Percentiles rank a stretch among this genome's conserved stretches.
Evolutionary conservation across 768 basidiomycete species (phyloP).

Genomic region (Phanerodontia chrysosporium): DNA sequence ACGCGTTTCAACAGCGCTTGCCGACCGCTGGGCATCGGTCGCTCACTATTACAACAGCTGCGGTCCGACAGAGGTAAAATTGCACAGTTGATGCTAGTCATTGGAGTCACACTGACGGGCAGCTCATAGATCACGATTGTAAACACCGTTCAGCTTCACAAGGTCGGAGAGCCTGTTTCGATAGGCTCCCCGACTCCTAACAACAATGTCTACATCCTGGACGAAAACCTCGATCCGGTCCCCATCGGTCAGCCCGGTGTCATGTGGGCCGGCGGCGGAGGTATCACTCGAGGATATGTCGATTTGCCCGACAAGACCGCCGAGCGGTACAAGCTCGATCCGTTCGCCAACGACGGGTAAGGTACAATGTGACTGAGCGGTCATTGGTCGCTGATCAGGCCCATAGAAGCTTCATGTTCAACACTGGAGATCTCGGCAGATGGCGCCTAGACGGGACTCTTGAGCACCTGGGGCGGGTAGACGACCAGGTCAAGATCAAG

Average conservation of each 20-base stretch:
- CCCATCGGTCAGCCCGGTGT: conserved; percentile 33
- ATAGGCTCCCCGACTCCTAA: conserved; percentile 55
- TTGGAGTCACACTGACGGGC: neutral
- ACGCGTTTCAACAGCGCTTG: conserved; percentile 24
- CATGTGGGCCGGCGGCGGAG: conserved; percentile 66
- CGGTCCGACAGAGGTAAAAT: conserved; percentile 49
- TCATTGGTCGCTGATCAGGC: conserved; percentile 11
- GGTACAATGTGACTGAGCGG: conserved; percentile 8
- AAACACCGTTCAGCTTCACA: conserved; percentile 51
- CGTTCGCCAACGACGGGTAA: conserved; percentile 45
- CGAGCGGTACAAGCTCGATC: conserved; percentile 48
- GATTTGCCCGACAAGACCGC: conserved; percentile 51
- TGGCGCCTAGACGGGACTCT: conserved; percentile 51
- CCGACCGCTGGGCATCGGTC: conserved; percentile 42
- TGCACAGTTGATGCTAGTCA: neutral
- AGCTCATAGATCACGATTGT: conserved; percentile 46
- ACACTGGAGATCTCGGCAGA: conserved; percentile 57
- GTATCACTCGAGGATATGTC: conserved; percentile 52
- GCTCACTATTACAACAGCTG: conserved; percentile 49
- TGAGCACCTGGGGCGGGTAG: conserved; percentile 55
- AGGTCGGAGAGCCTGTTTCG: conserved; percentile 34
- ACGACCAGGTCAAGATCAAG: conserved; percentile 65
- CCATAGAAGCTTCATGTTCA: conserved; percentile 43
- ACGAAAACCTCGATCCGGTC: conserved; percentile 28
- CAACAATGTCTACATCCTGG: conserved; percentile 40